These are phyloP conservation scores for Acer yangbiense DNA, from an alignment of 345 rosid species.

Conservation along the genomic window DNA sequence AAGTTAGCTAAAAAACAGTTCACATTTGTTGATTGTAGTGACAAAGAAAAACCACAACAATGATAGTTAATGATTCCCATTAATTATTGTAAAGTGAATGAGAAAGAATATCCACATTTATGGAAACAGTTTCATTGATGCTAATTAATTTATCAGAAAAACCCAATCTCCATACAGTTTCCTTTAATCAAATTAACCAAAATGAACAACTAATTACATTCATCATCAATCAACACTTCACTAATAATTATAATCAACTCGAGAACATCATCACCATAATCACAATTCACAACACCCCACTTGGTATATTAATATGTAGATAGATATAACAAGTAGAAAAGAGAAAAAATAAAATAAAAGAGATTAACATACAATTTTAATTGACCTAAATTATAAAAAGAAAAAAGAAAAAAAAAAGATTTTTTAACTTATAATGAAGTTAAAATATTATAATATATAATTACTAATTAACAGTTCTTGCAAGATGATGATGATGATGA, in stretches of 20 bases:
- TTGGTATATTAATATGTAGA: conserved; percentile 11
- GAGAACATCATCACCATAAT: not conserved
- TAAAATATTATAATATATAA: not conserved
- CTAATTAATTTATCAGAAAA: not conserved
- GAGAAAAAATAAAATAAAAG: not conserved
- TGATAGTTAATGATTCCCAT: conserved; percentile 6
- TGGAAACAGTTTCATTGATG: not conserved
- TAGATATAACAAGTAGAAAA: not conserved
- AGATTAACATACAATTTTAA: not conserved
- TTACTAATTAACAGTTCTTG: conserved; percentile 15
- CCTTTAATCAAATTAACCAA: conserved; percentile 33
- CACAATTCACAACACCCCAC: conserved; percentile 18
- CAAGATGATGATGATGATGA: conserved; percentile 8
- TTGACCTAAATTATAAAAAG: not conserved
- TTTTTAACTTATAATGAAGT: not conserved
- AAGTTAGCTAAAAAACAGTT: not conserved
- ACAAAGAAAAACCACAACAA: not conserved
- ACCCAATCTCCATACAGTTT: conserved; percentile 8
- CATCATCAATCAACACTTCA: not conserved
- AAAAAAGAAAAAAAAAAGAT: not conserved
- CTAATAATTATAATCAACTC: conserved; percentile 10
- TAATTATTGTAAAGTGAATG: not conserved
- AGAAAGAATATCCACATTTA: not conserved
- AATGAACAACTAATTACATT: conserved; percentile 16
- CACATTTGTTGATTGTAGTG: not conserved